Percentiles rank a stretch among this genome's conserved stretches.
Conservation (phyloP, 768 basidiomycete genomes). For the Coprinellus micaceus region DNA sequence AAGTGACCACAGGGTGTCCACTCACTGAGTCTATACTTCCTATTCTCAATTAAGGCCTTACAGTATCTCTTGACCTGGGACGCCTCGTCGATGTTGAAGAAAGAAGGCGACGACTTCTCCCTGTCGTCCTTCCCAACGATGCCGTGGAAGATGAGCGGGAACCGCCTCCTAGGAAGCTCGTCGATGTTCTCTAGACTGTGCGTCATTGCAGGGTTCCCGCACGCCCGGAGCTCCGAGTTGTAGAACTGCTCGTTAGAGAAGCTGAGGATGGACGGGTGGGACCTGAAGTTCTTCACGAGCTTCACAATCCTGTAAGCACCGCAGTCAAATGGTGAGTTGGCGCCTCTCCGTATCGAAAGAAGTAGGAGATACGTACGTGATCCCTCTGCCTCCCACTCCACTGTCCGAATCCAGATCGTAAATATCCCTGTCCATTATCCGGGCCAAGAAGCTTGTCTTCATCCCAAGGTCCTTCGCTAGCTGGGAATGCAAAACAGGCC, state of each 20-base stretch:
- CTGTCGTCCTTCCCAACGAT: slow-evolving; percentile 52
- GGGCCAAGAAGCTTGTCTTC: slow-evolving; percentile 46
- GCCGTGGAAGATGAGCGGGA: slow-evolving; percentile 57
- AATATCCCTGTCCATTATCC: slow-evolving; percentile 41
- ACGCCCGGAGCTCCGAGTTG: slow-evolving; percentile 43
- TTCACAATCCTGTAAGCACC: slow-evolving; percentile 46
- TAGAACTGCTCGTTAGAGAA: slow-evolving; percentile 63
- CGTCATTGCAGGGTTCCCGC: slow-evolving; percentile 41
- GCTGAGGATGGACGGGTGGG: slow-evolving; percentile 49
- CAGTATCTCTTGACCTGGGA: slow-evolving; percentile 49
- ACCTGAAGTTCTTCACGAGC: slow-evolving; percentile 56
- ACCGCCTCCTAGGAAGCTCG: slow-evolving; percentile 37
- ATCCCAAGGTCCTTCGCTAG: slow-evolving; percentile 49
- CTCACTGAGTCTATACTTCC: slow-evolving; percentile 40
- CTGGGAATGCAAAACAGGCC: slow-evolving; percentile 50
- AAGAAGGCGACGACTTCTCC: slow-evolving; percentile 56
- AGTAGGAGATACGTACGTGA: slow-evolving; percentile 27
- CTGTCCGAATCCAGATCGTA: slow-evolving; percentile 31
- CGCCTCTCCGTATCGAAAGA: neutral
- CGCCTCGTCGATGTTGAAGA: slow-evolving; percentile 59
- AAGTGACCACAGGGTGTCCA: too few species aligned
- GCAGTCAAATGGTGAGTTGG: neutral
- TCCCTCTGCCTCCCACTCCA: slow-evolving; percentile 28
- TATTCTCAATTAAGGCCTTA: slow-evolving; percentile 29
- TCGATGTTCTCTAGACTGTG: slow-evolving; percentile 35